These are phyloP conservation scores for Ogataea polymorpha DNA, from an alignment of 805 yeast species.

Conservation along the genomic window DNA sequence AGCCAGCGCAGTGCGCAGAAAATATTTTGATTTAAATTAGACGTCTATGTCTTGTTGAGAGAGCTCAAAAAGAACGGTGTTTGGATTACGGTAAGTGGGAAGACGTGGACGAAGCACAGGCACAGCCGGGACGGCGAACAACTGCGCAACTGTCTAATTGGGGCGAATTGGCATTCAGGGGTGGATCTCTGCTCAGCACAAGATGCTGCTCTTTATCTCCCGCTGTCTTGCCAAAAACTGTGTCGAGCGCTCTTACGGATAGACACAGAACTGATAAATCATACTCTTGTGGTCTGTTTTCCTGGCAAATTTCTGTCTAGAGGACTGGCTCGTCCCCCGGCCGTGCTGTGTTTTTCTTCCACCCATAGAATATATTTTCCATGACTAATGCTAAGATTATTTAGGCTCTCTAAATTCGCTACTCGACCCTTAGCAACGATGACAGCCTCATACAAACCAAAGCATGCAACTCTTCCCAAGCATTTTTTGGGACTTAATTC, in stretches of 20 bases:
- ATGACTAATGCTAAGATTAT: slow-evolving; percentile 11
- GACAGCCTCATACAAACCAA: slow-evolving; percentile 19
- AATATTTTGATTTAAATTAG: slow-evolving; percentile 10
- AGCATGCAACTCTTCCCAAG: slow-evolving; percentile 47
- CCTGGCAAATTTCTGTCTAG: neutral
- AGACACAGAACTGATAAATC: neutral
- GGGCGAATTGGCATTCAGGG: no score
- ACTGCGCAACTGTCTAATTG: no score
- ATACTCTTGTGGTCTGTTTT: neutral
- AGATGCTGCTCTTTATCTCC: neutral
- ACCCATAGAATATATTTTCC: slow-evolving; percentile 3
- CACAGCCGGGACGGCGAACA: neutral
- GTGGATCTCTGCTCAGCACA: no score
- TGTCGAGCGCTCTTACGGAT: neutral
- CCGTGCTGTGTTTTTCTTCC: slow-evolving; percentile 1
- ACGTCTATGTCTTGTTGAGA: slow-evolving; percentile 11
- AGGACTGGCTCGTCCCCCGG: neutral
- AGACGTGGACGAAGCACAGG: neutral
- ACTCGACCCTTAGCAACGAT: slow-evolving; percentile 13
- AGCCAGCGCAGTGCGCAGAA: slow-evolving; percentile 8
- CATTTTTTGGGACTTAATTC: slow-evolving; percentile 85
- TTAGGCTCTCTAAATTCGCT: slow-evolving; percentile 6
- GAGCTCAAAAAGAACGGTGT: slow-evolving; percentile 8
- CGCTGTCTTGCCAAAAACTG: neutral
- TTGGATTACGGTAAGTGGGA: slow-evolving; percentile 9